Conservation (phyloP, 225 moss, liverwort and hornwort species). For the Straminergon stramineum region DNA sequence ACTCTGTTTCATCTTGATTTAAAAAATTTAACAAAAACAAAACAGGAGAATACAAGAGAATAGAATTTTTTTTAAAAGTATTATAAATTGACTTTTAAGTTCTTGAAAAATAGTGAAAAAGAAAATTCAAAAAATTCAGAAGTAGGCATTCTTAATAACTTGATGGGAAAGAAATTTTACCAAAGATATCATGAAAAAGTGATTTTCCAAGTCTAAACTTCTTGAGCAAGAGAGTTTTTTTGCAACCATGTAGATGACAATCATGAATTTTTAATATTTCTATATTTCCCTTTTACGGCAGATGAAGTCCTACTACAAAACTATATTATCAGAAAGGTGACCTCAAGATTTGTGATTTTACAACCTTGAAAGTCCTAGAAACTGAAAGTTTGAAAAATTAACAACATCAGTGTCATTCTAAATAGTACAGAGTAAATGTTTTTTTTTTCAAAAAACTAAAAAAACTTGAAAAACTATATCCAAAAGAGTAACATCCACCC, state of each 20-base stretch:
- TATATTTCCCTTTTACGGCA: fast-evolving
- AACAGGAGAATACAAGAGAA: neutral
- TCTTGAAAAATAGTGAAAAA: neutral
- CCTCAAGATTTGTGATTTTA: neutral
- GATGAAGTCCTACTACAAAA: too few relatives aligned
- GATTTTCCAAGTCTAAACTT: neutral
- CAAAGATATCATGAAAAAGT: neutral
- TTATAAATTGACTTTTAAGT: too few relatives aligned
- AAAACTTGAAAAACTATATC: neutral
- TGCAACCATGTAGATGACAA: neutral
- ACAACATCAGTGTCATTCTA: neutral
- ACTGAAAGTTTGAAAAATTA: neutral
- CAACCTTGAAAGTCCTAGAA: neutral
- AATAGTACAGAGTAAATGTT: neutral
- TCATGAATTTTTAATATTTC: neutral
- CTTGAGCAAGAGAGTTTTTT: neutral
- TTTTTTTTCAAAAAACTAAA: neutral
- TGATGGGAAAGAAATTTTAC: neutral
- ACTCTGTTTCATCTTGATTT: neutral
- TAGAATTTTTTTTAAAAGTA: too few relatives aligned
- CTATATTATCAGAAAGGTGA: neutral
- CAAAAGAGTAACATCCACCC: neutral
- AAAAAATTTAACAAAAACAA: neutral
- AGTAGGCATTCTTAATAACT: too few relatives aligned
- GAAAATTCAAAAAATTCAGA: neutral